Base-by-base conservation (phyloP, 192 early-diverging fungal species). In the Coemansia brasiliensis region DNA sequence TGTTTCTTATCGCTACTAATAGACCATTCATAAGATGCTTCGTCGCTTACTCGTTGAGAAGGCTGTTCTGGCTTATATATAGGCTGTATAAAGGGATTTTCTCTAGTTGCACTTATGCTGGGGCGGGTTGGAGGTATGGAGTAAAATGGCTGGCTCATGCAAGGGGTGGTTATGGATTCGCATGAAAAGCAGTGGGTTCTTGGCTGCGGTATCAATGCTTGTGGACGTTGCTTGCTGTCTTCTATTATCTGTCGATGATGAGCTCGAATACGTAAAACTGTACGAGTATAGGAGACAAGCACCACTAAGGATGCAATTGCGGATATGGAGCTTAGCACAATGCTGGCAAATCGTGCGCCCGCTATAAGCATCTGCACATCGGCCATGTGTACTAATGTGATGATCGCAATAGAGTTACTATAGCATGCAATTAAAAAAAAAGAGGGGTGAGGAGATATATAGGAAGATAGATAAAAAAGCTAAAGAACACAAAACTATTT, bases 201-300 rank as follows among this genome's bases (percentile, higher is more conserved):
- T 24, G 55, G n/a, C 27, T 57, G 24, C 41, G 40, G 25, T 37
- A 48, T 2, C 15, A 16, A 16, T 17, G 40, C 40, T 4, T 4
- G 15, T n/a, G 40, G 40, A n/a, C n/a, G n/a, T n/a, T n/a, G n/a
- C 15, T 42, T 42, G 40, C 40, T 42, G 40, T 46, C 62, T 6
- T 66, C 46, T 15, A 77, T 64, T 22, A 77, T 69, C 40, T 45
- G 59, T 25, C 67, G 67, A 27, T 77, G 74, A 39, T 77, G 74
- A 1, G 74, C 63, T 4, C 67, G 67, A 20, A 67, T 69, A 40
- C 55, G 55, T 2, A 61, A 22, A 12, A 67, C 52, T 27, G 59
- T 62, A 18, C 67, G 67, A 7, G 65, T 55, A 37, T 70, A 77
- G 3, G 74, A 77, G 6, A 70, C 29, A 3, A 77, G 50, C 3